Conservation (phyloP, 1,284 basidiomycete genomes). For the Moesziomyces aphidis region DNA sequence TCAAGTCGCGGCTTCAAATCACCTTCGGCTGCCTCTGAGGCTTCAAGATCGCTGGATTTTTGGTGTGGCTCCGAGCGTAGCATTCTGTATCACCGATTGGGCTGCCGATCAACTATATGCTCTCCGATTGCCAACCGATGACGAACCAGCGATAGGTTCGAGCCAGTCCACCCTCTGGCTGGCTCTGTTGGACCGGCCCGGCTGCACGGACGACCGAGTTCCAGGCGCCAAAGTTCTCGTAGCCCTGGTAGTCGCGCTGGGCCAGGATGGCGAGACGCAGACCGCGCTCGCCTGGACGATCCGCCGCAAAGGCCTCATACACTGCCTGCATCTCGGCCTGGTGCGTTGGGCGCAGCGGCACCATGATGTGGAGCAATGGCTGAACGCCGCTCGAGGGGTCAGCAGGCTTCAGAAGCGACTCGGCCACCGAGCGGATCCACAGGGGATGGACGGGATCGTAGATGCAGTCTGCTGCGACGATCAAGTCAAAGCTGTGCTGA, state of each 20-base stretch:
- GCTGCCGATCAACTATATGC: not conserved
- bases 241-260: constrained; percentile 39
- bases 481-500: constrained; percentile 37
- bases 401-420: constrained; percentile 25
- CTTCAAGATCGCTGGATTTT: too few species aligned
- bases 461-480: constrained; percentile 63
- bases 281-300: not conserved
- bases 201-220: constrained; percentile 21
- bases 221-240: constrained; percentile 55
- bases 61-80: not conserved
- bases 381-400: not conserved
- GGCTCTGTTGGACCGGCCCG: constrained; percentile 4
- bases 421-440: constrained; percentile 61
- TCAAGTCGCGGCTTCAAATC: too few species aligned
- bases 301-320: constrained; percentile 43
- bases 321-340: constrained; percentile 51
- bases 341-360: constrained; percentile 56
- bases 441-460: constrained; percentile 58
- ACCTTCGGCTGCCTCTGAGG: too few species aligned
- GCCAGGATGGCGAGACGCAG: constrained; percentile 22
- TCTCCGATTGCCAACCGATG: constrained; percentile 30
- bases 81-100: too few species aligned
- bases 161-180: constrained; percentile 25
- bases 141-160: constrained; percentile 39
- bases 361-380: constrained; percentile 53